Evolutionary conservation across 1,284 basidiomycete species (phyloP), one percentile per base, ranked within the genome.

Genomic region (Leccinum griseonigrum): DNA sequence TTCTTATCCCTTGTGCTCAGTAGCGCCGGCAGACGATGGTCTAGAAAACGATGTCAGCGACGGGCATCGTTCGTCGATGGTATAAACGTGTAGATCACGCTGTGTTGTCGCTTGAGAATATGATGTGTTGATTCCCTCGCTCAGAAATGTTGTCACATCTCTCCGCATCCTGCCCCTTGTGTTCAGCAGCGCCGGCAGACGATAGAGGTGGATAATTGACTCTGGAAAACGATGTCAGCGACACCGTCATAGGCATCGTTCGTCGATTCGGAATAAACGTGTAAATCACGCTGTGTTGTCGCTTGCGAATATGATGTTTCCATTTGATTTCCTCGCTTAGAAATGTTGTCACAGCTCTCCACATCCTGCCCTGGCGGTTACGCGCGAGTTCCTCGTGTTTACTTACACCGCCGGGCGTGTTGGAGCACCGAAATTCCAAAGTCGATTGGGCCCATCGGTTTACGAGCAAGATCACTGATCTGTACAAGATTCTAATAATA

Each of bases 261-360:
- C 36, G 36, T 38, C 36, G 36, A 38, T 38, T 22, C 13, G 57
- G 63, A 48, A 38, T n/a, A 64, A 32, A 28, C 26, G 48, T 46
- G 54, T 54, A 40, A n/a, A 57, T 31, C 56, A 8, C 3, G 36
- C 36, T 38, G 36, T 1, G 28, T 34, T 16, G 8, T 38, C 36
- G 16, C 38, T 9, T 40, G 0, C 16, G 16, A 40, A 16, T 16
- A 40, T 16, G 4, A 40, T 36, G 14, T 6, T n/a, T 40, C 18
- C 6, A 40, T 40, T n/a, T 8, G 9, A 40, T 40, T n/a, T 8
- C 38, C 38, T 40, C 38, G 38, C 38, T 40, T 40, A 40, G 4
- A 40, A 16, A 38, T 38, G n/a, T n/a, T 40, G 38, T 16, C 16
- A 40, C n/a, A 22, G 22, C 38, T 26, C 31, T 31, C 38, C n/a